phyloP scores from a whole-genome alignment of 352 stramenopile species.

The Pythium dissotocum region DNA sequence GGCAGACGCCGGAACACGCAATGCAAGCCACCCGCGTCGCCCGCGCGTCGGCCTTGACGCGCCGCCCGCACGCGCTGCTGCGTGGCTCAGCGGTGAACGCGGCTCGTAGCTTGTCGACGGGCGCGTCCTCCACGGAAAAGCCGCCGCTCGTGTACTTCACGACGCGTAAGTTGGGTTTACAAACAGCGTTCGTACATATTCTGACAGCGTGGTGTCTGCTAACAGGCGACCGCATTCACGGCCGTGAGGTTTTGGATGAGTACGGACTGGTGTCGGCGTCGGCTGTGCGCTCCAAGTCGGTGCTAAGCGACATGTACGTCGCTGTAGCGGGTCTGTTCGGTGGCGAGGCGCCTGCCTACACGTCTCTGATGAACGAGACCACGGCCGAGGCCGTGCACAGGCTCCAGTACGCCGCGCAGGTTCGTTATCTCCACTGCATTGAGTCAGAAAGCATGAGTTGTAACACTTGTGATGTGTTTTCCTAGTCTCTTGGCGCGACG shows the following conservation, averaged over 20 bases:
- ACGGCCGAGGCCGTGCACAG: constrained; percentile 76
- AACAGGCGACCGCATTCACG: constrained; percentile 64
- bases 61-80: neutral
- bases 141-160: constrained; percentile 60
- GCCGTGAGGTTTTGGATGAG: constrained; percentile 71
- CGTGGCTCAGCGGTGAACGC: neutral
- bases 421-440: constrained; percentile 7
- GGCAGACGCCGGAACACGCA: neutral
- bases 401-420: constrained; percentile 70
- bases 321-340: constrained; percentile 68
- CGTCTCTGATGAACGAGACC: constrained; percentile 83
- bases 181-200: neutral
- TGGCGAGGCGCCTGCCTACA: constrained; percentile 75
- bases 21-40: neutral
- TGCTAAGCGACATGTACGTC: constrained; percentile 83
- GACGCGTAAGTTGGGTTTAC: constrained; percentile 41
- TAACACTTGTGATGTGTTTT: too few relatives aligned
- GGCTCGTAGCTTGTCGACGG: constrained; percentile 13
- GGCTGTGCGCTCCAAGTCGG: constrained; percentile 79
- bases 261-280: constrained; percentile 74
- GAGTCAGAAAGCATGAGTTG: neutral
- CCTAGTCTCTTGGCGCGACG: constrained; percentile 67
- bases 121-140: neutral
- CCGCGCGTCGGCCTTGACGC: neutral
- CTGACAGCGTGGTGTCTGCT: neutral